A percentile compares a stretch with the other conserved stretches of the same genome.
Conservation (phyloP, 1,284 basidiomycete genomes). For the Somion occarium region DNA sequence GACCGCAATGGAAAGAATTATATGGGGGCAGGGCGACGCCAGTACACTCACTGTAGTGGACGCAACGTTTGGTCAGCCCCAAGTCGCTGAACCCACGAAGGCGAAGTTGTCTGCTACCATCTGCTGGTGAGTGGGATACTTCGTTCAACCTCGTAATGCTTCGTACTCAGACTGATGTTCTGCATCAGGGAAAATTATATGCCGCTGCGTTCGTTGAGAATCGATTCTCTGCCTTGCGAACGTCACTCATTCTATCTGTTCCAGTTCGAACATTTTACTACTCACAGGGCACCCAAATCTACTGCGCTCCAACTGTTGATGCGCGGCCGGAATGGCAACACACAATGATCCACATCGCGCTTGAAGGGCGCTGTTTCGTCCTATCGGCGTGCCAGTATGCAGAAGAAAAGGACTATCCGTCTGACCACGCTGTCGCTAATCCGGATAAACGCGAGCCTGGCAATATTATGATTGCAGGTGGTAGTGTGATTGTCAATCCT, state of each 20-base stretch:
- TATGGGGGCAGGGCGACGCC: constrained; percentile 60
- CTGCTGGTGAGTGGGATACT: constrained; percentile 54
- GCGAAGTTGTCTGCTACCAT: constrained; percentile 59
- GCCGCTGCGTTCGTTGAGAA: constrained; percentile 48
- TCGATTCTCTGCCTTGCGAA: not conserved
- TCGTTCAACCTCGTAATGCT: too few relatives aligned
- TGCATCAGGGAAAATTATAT: constrained; percentile 77
- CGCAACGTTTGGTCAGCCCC: constrained; percentile 20
- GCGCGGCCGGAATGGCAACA: constrained; percentile 57
- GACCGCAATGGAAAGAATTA: constrained; percentile 61
- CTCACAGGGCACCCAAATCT: constrained; percentile 56
- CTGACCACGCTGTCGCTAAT: constrained; percentile 45
- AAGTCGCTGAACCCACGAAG: constrained; percentile 21
- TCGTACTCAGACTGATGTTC: too few relatives aligned
- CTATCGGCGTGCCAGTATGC: constrained; percentile 63
- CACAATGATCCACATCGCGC: constrained; percentile 69
- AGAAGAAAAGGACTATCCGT: constrained; percentile 57
- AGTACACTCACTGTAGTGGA: constrained; percentile 29
- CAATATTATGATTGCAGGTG: constrained; percentile 65
- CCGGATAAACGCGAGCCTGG: constrained; percentile 36
- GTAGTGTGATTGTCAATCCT: constrained; percentile 65
- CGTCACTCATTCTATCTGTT: not conserved
- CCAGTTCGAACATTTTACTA: constrained; percentile 61
- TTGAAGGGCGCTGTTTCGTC: constrained; percentile 77
- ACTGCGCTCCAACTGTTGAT: constrained; percentile 72